Conservation (phyloP, 2,329 filamentous ascomycete species). For the Aspergillus sojae region DNA sequence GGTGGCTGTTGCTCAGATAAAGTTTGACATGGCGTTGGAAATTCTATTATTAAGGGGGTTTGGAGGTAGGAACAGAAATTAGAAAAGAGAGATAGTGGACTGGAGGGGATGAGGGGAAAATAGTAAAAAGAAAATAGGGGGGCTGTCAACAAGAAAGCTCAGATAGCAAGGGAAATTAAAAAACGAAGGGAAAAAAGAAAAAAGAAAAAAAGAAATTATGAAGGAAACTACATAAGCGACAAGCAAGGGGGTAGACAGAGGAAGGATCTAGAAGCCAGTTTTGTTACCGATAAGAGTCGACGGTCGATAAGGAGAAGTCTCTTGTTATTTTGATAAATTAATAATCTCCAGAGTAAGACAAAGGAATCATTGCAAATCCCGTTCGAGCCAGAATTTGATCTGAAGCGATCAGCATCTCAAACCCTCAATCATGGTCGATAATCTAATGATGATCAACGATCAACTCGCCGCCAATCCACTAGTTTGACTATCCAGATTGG, state of each 20-base stretch:
- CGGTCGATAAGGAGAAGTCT: neutral
- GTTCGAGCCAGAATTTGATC: neutral
- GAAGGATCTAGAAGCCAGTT: conserved; percentile 9
- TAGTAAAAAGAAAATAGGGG: neutral
- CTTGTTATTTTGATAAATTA: neutral
- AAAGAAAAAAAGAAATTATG: neutral
- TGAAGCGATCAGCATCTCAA: neutral
- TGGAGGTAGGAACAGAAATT: neutral
- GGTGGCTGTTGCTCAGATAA: neutral
- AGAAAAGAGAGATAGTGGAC: neutral
- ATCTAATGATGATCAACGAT: conserved; percentile 12
- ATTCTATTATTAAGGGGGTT: neutral
- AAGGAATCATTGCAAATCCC: neutral
- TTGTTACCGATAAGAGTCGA: neutral
- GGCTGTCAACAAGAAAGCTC: neutral
- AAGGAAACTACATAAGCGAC: neutral
- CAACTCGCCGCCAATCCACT: conserved; percentile 16
- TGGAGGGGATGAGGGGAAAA: neutral
- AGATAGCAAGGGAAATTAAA: neutral
- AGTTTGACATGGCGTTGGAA: conserved; percentile 3
- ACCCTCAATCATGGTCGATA: neutral
- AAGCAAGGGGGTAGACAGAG: conserved; percentile 1
- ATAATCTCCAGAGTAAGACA: neutral
- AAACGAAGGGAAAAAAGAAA: too few species aligned
- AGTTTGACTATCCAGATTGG: neutral